Conservation (phyloP, 495 filamentous ascomycete species). For the Baudoinia panamericana region DNA sequence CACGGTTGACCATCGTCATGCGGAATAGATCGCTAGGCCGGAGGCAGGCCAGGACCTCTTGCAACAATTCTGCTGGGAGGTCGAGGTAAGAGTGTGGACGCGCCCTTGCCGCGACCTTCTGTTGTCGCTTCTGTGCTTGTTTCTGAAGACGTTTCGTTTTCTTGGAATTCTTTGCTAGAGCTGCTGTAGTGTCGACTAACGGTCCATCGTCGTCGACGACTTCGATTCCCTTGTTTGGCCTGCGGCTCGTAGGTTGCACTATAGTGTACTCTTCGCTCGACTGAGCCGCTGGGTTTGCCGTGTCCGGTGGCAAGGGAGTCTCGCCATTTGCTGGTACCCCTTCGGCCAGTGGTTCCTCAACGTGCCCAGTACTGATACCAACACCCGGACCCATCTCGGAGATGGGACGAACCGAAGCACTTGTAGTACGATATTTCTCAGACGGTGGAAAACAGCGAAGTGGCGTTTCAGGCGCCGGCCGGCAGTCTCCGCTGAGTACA, state of each 20-base stretch:
- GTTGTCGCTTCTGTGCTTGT: slow-evolving; percentile 30
- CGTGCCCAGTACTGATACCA: no score
- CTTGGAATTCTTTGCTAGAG: slow-evolving; percentile 36
- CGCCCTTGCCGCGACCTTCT: slow-evolving; percentile 12
- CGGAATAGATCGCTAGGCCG: slow-evolving; percentile 37
- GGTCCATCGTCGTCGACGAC: slow-evolving; percentile 21
- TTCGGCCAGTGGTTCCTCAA: no score
- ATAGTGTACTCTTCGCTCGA: slow-evolving; percentile 1
- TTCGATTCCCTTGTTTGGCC: not conserved
- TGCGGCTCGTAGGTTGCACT: slow-evolving; percentile 2
- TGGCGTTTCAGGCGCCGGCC: no score
- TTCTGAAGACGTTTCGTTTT: slow-evolving; percentile 36
- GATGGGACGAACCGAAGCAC: no score
- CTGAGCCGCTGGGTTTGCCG: not conserved
- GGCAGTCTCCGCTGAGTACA: no score
- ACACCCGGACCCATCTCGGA: no score
- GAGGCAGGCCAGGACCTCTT: slow-evolving; percentile 33
- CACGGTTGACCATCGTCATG: slow-evolving; percentile 24
- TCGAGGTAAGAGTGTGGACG: slow-evolving; percentile 24
- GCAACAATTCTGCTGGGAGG: slow-evolving; percentile 38
- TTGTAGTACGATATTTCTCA: no score
- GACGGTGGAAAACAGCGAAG: no score
- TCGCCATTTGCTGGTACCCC: no score
- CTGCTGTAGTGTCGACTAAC: slow-evolving; percentile 26
- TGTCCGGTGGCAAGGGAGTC: not conserved